Base-by-base conservation (phyloP, 225 moss, liverwort and hornwort species). In the Straminergon stramineum region DNA sequence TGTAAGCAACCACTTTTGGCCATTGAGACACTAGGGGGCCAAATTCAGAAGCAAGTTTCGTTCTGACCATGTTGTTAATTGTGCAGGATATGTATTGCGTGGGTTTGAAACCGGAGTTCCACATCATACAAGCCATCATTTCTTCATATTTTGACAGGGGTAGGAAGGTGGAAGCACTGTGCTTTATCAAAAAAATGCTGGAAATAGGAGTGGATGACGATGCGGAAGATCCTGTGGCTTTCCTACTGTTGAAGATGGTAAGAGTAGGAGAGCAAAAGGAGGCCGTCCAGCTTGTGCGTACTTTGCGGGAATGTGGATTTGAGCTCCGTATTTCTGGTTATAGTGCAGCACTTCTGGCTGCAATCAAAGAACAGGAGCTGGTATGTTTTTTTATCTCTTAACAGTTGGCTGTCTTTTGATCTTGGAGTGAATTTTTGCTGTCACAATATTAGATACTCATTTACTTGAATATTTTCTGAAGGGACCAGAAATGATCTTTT, bases 361-460 rank as follows among this genome's bases (percentile, higher is more conserved):
- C 95, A 81, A 93, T 99, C 61, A 97, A 96, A 91, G 98, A 99
- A 83, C 98, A 99, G 91, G 98, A 99, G 88, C 96, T 95, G 96
- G 98, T 98, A 62, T 32, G 67, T 80, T 81, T 18, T 65, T 65
- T 64, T 62, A n/a, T 35, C 67, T 79, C 39, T 66, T 58, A 9
- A 39, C 11, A 32, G 45, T 68, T 16, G 62, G 11, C 41, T 80
- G 39, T 37, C 45, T 48, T 70, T 88, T 56, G 16, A 83, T 57
- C 32, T 88, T 86, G n/a, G 43, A 85, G 60, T 83, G 51, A 82
- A 48, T 77, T 23, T 17, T 53, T 87, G 43, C 73, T 80, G 48
- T 48, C 69, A 63, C 76, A 48, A 21, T 67, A 31, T 62, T 67
- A 70, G 57, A 88, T 78, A 53, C 43, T 64, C 62, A 28, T 34